These are phyloP conservation scores for Russula sp. DNA, from an alignment of 768 basidiomycete genomes.

Conservation along the genomic window DNA sequence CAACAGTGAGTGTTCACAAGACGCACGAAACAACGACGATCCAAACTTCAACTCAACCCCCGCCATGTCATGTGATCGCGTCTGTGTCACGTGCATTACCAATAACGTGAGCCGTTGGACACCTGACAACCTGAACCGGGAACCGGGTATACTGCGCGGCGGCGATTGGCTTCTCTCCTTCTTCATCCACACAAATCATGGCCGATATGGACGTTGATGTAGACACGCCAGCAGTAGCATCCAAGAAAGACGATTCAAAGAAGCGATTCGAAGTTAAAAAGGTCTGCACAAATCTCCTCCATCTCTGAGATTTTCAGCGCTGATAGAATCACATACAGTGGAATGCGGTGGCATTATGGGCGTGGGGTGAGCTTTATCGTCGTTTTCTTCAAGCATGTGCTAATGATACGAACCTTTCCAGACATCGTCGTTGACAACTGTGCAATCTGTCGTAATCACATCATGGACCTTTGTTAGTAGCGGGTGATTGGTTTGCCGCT, in stretches of 20 bases:
- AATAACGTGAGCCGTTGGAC: background rate
- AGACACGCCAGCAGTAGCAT: constrained; percentile 43
- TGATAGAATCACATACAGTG: constrained; percentile 50
- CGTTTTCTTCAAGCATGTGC: background rate
- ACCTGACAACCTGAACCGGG: no score
- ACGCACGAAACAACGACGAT: background rate
- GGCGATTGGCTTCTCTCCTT: background rate
- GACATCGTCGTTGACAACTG: constrained; percentile 99
- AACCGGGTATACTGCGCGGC: no score
- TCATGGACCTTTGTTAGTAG: constrained; percentile 96
- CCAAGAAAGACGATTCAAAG: constrained; percentile 53
- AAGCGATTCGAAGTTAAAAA: constrained; percentile 98
- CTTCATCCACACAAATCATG: constrained; percentile 30
- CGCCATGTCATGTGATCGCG: constrained; percentile 32
- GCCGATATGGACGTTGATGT: constrained; percentile 77
- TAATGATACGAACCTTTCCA: constrained; percentile 27
- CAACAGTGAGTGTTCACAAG: constrained; percentile 26
- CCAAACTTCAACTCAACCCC: constrained; percentile 18
- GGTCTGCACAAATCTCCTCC: constrained; percentile 40
- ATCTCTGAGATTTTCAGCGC: background rate
- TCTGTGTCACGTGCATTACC: background rate
- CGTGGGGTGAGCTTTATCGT: constrained; percentile 66
- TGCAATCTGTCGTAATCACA: constrained; percentile 98
- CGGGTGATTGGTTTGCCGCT: background rate
- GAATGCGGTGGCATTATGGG: constrained; percentile 98